Conservation (phyloP, 2,329 filamentous ascomycete genomes). For the Apiospora hydei region DNA sequence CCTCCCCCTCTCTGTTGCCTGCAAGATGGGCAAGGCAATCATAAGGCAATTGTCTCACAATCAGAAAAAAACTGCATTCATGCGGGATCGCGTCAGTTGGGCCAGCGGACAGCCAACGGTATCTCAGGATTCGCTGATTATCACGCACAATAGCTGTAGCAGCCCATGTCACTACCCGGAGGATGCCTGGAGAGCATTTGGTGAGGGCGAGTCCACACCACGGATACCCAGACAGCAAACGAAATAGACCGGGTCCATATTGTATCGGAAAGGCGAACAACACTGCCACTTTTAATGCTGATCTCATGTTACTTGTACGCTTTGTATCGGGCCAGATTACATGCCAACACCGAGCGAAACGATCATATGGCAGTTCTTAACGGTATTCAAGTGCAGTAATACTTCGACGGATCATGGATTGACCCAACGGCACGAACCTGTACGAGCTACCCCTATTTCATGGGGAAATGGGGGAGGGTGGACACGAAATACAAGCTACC, state of each 20-base stretch:
- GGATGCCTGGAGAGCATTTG: background rate
- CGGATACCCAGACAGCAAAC: conserved; percentile 7
- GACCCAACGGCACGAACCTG: too few relatives aligned
- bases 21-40: background rate
- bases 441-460: too few relatives aligned
- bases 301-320: too few relatives aligned
- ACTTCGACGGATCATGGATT: too few relatives aligned
- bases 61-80: background rate
- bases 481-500: background rate
- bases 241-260: background rate
- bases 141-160: background rate
- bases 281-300: too few relatives aligned
- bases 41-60: conserved; percentile 22
- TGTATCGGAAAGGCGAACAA: too few relatives aligned
- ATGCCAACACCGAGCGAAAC: too few relatives aligned
- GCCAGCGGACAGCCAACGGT: background rate
- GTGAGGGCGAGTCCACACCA: background rate
- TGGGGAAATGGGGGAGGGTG: too few relatives aligned
- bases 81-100: conserved; percentile 4
- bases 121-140: background rate
- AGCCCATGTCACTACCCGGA: conserved; percentile 1
- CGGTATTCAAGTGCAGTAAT: too few relatives aligned
- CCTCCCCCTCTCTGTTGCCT: background rate
- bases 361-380: too few relatives aligned
- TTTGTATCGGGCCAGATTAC: too few relatives aligned